Evolutionary conservation across 2,329 filamentous ascomycete genomes (phyloP), one percentile per base, ranked within the genome.

Genomic region (Colletotrichum falcatum): DNA sequence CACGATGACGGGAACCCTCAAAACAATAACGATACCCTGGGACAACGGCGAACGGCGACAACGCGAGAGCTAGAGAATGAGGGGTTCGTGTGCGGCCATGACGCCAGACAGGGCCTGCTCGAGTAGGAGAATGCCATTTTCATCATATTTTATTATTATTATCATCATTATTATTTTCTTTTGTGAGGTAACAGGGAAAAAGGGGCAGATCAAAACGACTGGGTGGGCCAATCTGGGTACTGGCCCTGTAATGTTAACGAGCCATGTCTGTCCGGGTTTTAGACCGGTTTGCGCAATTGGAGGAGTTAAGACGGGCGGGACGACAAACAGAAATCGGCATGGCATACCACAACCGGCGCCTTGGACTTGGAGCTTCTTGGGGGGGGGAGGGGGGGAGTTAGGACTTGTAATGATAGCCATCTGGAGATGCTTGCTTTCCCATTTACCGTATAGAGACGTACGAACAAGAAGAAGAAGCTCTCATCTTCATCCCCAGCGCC

Each of bases 21-120:
- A 70, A 58, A 70, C 58, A 58, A 60, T 67, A 67, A 70, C 67
- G 67, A 70, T 70, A 70, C 67, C 67, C 67, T 39, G 49, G 67
- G 67, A 67, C 63, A 53, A 70, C 64, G 64, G 64, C 64, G 67
- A 67, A 70, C 35, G 64, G 67, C 63, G 67, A 70, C 62, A 56
- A 56, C 51, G 59, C 63, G 46, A 62, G 44, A 56, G 39, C 39
- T 60, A 66, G 28, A 33, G 44, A 49, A 20, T 44, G 49, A 61
- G 37, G 35, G 61, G 28, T 33, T 59, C n/a, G 23, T 59, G 61
- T 48, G 61, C 53, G 46, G 64, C 51, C 46, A 39, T n/a, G 66
- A 55, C 55, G 55, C 60, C 59, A 5, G 35, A 37, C n/a, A 11
- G 66, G 54, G 66, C 37, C 44, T 69, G 66, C 65, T 60, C 66